phyloP scores from a whole-genome alignment of 192 early-diverging fungal genomes.

The Allomyces javanicus region DNA sequence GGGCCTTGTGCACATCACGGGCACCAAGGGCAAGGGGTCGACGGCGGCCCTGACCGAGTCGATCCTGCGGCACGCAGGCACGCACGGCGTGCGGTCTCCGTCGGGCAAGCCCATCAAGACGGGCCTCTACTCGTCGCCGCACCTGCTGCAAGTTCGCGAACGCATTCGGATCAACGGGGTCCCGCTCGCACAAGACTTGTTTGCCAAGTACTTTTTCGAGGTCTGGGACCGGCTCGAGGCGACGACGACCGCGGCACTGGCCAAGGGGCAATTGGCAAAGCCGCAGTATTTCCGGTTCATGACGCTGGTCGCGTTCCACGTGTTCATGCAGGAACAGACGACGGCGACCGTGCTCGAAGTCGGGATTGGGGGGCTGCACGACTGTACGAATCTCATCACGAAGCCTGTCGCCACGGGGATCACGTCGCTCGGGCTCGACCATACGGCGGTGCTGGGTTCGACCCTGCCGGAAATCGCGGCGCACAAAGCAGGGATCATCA shows the following conservation, averaged over 20 bases:
- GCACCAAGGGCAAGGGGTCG: constrained; percentile 76
- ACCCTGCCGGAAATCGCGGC: constrained; percentile 59
- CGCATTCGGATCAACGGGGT: constrained; percentile 79
- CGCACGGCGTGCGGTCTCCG: neutral
- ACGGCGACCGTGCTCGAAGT: constrained; percentile 43
- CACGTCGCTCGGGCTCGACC: constrained; percentile 60
- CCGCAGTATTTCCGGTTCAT: constrained; percentile 83
- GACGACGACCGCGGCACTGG: constrained; percentile 1
- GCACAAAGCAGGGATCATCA: constrained; percentile 74
- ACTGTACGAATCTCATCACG: constrained; percentile 59
- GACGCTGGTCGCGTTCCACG: constrained; percentile 75
- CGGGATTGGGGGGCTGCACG: constrained; percentile 67
- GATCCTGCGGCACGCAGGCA: constrained; percentile 33
- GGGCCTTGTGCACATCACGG: constrained; percentile 60
- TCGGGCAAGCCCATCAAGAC: constrained; percentile 8
- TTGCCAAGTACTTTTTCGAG: constrained; percentile 74
- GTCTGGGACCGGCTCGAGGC: constrained; percentile 54
- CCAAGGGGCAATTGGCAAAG: constrained; percentile 18
- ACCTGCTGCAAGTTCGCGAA: constrained; percentile 78
- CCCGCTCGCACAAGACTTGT: constrained; percentile 49
- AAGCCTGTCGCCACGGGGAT: constrained; percentile 59
- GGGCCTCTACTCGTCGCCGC: constrained; percentile 65
- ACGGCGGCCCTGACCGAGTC: constrained; percentile 65
- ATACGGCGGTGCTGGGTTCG: constrained; percentile 42
- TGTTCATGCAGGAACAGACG: constrained; percentile 32